Conservation (phyloP, 2,329 filamentous ascomycete genomes). For the Calcarisporium arbuscula region DNA sequence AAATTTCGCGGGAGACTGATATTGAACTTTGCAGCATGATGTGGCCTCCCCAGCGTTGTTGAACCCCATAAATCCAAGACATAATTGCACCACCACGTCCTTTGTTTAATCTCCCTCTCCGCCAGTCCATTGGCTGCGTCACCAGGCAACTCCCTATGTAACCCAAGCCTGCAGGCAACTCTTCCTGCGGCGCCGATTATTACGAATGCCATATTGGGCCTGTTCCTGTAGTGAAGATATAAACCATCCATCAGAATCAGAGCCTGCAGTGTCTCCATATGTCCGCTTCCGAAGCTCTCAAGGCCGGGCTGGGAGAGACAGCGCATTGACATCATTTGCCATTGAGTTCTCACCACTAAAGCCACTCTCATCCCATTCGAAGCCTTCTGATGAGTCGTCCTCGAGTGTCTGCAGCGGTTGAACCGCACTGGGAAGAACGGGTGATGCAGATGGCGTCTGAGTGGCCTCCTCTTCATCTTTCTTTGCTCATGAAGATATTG, state of each 20-base stretch:
- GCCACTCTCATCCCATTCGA: constrained; percentile 66
- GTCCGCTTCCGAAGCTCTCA: constrained; percentile 51
- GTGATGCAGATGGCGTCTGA: no score
- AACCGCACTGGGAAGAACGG: no score
- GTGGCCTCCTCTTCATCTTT: no score
- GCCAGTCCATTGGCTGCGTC: neutral
- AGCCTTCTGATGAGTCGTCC: constrained; percentile 59
- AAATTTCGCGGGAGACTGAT: no score
- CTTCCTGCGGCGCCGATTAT: constrained; percentile 64
- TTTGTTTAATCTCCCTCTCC: constrained; percentile 4
- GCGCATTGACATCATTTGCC: constrained; percentile 48
- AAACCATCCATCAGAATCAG: constrained; percentile 66
- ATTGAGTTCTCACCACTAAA: constrained; percentile 45
- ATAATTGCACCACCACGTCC: constrained; percentile 69
- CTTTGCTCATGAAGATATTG: no score
- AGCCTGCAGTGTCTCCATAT: constrained; percentile 69
- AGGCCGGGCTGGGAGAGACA: constrained; percentile 61
- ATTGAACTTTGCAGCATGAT: no score
- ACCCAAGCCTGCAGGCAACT: constrained; percentile 67
- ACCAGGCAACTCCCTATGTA: constrained; percentile 53
- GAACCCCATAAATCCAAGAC: constrained; percentile 70
- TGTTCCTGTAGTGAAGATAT: constrained; percentile 73
- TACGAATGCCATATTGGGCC: constrained; percentile 70
- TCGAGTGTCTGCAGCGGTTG: constrained; percentile 54
- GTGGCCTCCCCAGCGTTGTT: constrained; percentile 63